Base-by-base conservation (phyloP, 2,329 filamentous ascomycete genomes). In the Sporothrix mexicana region DNA sequence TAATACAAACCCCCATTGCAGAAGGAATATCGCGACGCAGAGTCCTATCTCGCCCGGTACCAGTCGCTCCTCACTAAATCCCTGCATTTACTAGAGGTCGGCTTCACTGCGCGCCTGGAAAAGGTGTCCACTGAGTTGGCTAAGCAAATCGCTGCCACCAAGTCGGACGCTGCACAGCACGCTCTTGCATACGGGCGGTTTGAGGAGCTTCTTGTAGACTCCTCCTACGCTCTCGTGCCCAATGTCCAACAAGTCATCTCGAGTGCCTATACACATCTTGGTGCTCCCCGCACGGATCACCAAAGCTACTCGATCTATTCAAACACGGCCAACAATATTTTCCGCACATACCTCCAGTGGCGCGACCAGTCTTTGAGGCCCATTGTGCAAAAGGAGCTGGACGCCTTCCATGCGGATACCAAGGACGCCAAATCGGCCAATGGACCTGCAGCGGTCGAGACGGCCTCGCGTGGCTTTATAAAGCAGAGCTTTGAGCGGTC, bases 21-120 rank as follows among this genome's bases (percentile, higher is more conserved):
- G 92, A 88, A 93, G 9, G 90, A 89, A 8, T 97, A 98, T 80
- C 92, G 93, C 75, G 95, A 98, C 80, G 91, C 95, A 2, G 91
- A 94, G 75, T 90, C 92, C 1, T 98, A 98, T 80, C 88, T 95
- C 59, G 94, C 95, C 7, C 90, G 94, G 74, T 98, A 98, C 80
- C 90, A 93, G 74, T 87, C 96, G 0, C 86, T 98, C 13, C 87
- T 98, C 15, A 89, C 88, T 41, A 90, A 90, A 76, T 87, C 89
- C 0, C 82, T 91, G 10, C 88, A 90, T 77, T 81, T 91, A 13
- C 83, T 91, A 6, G 88, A 90, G 74, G 85, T 88, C 36, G 87
- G 85, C 36, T 88, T 88, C 78, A 86, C 82, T 9, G 83, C 80
- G 36, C 85, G 84, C 10, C 80, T 88, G 30, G 86, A 89, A 71